These are phyloP conservation scores for Fonsecaea pedrosoi DNA, from an alignment of 2,329 filamentous ascomycete genomes.

Conservation along the genomic window DNA sequence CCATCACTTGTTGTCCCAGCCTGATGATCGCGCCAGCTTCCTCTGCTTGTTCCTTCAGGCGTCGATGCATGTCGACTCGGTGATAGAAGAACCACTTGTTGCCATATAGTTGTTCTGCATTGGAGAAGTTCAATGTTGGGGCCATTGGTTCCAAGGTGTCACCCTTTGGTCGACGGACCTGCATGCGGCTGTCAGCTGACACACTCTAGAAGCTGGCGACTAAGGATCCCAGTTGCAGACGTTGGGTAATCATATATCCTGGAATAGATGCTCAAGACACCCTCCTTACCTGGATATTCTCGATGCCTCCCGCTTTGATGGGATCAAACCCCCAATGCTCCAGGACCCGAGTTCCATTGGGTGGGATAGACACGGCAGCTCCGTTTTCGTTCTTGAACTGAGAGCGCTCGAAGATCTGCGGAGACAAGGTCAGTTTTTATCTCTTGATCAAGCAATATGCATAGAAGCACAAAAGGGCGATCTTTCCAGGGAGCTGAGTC, in stretches of 20 bases:
- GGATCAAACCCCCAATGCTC: constrained; percentile 42
- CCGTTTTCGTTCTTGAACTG: constrained; percentile 46
- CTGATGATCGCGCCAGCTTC: constrained; percentile 38
- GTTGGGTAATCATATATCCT: not conserved
- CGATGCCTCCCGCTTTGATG: constrained; percentile 38
- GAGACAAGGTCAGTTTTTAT: not conserved
- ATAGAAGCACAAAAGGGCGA: not conserved
- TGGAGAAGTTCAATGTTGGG: constrained; percentile 37
- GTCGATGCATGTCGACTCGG: constrained; percentile 52
- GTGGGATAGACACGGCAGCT: constrained; percentile 45
- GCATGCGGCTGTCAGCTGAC: constrained; percentile 1
- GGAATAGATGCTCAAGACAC: not conserved
- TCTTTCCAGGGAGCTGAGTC: not conserved
- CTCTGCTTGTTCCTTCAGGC: constrained; percentile 46
- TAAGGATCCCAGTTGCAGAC: not conserved
- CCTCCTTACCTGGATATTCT: constrained; percentile 37
- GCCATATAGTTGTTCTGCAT: constrained; percentile 37
- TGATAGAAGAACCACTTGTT: constrained; percentile 46
- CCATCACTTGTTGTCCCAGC: constrained; percentile 42
- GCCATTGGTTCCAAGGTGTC: constrained; percentile 40
- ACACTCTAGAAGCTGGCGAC: not conserved
- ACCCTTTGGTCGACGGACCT: constrained; percentile 39
- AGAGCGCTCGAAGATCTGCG: constrained; percentile 45
- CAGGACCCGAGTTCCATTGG: constrained; percentile 44
- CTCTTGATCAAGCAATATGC: not conserved